Evolutionary conservation across 768 basidiomycete genomes (phyloP), one percentile per base, ranked within the genome.

Genomic region (Lentinula raphanica): DNA sequence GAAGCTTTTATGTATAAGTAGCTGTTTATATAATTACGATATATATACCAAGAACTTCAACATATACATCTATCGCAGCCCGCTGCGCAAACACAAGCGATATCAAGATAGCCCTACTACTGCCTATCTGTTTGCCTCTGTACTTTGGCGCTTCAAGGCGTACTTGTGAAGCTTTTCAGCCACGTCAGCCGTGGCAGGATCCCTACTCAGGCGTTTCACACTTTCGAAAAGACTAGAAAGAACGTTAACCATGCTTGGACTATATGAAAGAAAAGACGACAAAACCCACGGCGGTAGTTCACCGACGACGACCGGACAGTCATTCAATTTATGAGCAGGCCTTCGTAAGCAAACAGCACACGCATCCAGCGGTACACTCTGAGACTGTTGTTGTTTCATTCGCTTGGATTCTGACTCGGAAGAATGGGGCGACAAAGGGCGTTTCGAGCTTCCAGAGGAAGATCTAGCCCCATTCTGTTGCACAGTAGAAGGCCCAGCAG

Each of bases 211-310:
- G 23, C 82, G 75, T 31, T 67, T 58, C 54, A 83, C 82, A 32
- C 76, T 76, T 45, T 60, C 69, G 39, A 68, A 59, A 29, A 83
- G 71, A 58, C 84, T 83, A 28, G 19, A 42, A 17, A 56, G 51
- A 59, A 27, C 19, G 54, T 31, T 50, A 21, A 12, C 17, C 2
- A 21, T 49, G 4, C 8, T 7, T 49, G 1, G 5, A 9, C 2
- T 13, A 12, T 21, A 27, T n/a, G 23, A 12, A 32, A 23, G 17
- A 31, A 54, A 31, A 54, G 13, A 40, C 17, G 19, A 25, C 27
- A 46, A 35, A n/a, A 56, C 64, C 45, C 61, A 87, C 88, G 81
- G 86, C 56, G 73, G 69, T 1, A 81, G 72, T 1, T 87, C 88
- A 54, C 74, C 72, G 5, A 59, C 60, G 2, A 86, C 76, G 23